Conservation (phyloP, 176 grass and related monocot species). For the Avena atlantica region DNA sequence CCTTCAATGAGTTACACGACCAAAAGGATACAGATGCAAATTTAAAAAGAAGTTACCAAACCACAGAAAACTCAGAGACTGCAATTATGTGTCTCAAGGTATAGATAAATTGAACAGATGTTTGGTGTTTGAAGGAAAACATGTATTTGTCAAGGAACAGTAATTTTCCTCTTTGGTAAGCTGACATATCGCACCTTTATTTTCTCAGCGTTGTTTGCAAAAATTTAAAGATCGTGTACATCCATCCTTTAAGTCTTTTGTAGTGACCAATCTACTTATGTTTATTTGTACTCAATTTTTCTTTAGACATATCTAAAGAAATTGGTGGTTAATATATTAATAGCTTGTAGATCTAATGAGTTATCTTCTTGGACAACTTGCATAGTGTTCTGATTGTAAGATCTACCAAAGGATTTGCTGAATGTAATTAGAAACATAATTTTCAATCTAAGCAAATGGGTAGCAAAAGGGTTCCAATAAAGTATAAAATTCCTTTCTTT, state of each 20-base stretch:
- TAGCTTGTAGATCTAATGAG: neutral
- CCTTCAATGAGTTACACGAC: neutral
- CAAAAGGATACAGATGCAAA: neutral
- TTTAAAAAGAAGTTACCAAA: neutral
- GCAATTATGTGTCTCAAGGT: neutral
- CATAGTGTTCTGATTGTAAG: neutral
- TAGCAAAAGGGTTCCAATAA: neutral
- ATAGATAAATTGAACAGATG: neutral
- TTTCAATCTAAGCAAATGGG: neutral
- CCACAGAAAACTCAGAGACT: too few relatives aligned
- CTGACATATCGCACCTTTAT: neutral
- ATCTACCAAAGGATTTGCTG: neutral
- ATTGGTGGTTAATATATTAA: neutral
- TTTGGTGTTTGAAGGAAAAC: neutral
- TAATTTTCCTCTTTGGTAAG: neutral
- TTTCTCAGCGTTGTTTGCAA: neutral
- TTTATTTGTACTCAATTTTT: neutral
- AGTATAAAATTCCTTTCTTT: neutral
- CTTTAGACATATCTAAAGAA: neutral
- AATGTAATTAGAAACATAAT: neutral
- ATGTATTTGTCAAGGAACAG: neutral
- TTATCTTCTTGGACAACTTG: neutral
- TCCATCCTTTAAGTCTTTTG: neutral
- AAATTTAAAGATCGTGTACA: neutral
- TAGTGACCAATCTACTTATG: neutral